Conservation (phyloP, 176 grass and related monocot genomes). For the Bolboschoenus planiculmis region DNA sequence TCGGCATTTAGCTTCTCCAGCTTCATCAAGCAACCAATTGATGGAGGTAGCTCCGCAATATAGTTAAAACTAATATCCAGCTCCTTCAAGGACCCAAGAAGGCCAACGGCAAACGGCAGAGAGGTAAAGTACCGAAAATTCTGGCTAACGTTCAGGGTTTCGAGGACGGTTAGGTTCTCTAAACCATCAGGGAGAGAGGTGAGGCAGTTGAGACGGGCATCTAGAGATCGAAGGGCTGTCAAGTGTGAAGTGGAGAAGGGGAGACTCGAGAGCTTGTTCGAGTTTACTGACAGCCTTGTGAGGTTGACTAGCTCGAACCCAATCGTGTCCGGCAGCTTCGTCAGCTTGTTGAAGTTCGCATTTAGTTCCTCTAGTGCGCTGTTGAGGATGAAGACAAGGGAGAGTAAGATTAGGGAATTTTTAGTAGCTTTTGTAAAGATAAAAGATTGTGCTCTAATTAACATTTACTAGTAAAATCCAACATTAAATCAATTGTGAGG, state of each 20-base stretch:
- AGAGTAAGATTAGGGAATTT: constrained; percentile 21
- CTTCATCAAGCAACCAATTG: constrained; percentile 84
- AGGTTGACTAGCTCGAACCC: constrained; percentile 84
- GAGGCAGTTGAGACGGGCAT: constrained; percentile 89
- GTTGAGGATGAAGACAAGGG: not conserved
- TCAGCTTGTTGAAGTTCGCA: constrained; percentile 95
- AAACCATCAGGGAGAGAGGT: constrained; percentile 56
- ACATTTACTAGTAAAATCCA: not conserved
- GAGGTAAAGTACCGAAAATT: constrained; percentile 73
- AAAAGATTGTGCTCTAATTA: not conserved
- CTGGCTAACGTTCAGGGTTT: constrained; percentile 88
- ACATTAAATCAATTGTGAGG: not conserved
- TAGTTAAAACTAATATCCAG: constrained; percentile 93
- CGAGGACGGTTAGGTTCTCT: constrained; percentile 58
- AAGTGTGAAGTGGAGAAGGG: constrained; percentile 82
- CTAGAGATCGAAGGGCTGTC: constrained; percentile 50
- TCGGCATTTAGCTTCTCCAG: constrained; percentile 51
- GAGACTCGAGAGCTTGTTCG: constrained; percentile 69
- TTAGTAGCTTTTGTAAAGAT: not conserved
- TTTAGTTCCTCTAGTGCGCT: constrained; percentile 80
- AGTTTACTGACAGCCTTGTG: constrained; percentile 66
- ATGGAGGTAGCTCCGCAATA: constrained; percentile 60
- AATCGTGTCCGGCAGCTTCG: constrained; percentile 72
- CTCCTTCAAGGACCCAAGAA: constrained; percentile 65
- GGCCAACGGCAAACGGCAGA: constrained; percentile 72